Evolutionary conservation across 73 alveolate species (phyloP), one percentile per base, ranked within the genome.

Genomic region (Paramecium primaurelia): DNA sequence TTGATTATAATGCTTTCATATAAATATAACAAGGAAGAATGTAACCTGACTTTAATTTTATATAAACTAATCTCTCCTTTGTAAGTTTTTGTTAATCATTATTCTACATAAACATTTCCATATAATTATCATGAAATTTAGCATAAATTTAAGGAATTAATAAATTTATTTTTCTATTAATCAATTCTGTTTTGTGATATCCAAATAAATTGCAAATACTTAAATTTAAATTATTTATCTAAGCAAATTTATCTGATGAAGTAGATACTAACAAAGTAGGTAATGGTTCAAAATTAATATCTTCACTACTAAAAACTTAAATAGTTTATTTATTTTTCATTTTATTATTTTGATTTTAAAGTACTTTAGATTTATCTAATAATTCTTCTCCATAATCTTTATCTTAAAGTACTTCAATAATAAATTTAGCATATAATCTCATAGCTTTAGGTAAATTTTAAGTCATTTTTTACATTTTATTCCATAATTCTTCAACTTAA

Each of bases 341-440:
- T 37, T 87, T 59, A 64, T 44, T 87, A n/a, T 64, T 36, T 87
- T 77, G 30, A 40, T 25, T 20, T 22, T 64, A 38, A 10, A 64
- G 88, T 85, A 58, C n/a, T 28, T 87, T 87, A n/a, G 84, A 36
- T 68, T 40, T 30, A 4, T 36, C 58, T 28, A 64, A 64, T 64
- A 64, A 28, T n/a, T 64, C 77, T 14, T 64, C 84, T 14, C 93
- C 93, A 38, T 7, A 32, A 18, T 87, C 93, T 45, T 87, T 87
- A 22, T 87, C 93, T 42, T 87, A 22, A 0, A 87, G 77, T 42
- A 87, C 93, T 38, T 87, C 93, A 12, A 87, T 58, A 2, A 64
- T 87, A 59, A 64, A 87, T 68, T 87, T 87, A 8, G 80, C 93
- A 87, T 64, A 87, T 37, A 87, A 59, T 16, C 93, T 87, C 93